Percentiles rank a stretch among this genome's conserved stretches.
These are phyloP conservation scores for Acacia acuminata DNA, from an alignment of 306 rosid genomes.

Conservation along the genomic window DNA sequence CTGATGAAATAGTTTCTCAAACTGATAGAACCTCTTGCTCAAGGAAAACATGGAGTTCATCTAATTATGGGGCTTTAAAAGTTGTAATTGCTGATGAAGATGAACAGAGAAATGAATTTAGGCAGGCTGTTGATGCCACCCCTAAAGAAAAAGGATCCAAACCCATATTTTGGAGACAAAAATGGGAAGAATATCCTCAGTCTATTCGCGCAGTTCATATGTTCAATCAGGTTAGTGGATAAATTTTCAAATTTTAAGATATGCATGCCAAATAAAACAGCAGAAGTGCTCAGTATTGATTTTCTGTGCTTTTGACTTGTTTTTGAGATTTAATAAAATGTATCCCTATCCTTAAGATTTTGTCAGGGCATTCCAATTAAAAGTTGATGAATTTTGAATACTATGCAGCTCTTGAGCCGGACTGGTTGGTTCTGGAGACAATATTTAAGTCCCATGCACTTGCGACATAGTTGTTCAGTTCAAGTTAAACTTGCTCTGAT, in stretches of 20 bases:
- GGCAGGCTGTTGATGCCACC: constrained; percentile 47
- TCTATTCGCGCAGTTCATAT: constrained; percentile 51
- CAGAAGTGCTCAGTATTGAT: not conserved
- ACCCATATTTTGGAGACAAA: constrained; percentile 70
- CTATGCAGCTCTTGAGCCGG: constrained; percentile 55
- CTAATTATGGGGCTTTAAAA: constrained; percentile 61
- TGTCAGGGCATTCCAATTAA: not conserved
- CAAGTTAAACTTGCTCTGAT: constrained; percentile 75
- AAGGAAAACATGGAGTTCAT: constrained; percentile 68
- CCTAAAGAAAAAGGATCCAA: constrained; percentile 84
- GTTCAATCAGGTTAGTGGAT: constrained; percentile 68
- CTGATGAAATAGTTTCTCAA: constrained; percentile 69
- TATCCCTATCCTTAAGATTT: constrained; percentile 1
- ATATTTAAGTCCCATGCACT: constrained; percentile 47
- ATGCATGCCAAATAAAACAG: constrained; percentile 11
- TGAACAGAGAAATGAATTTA: constrained; percentile 44
- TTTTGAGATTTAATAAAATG: not conserved
- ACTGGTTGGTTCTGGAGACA: constrained; percentile 55
- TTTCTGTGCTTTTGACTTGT: constrained; percentile 7
- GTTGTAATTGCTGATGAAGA: constrained; percentile 67
- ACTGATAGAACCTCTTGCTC: constrained; percentile 63
- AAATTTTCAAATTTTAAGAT: constrained; percentile 12
- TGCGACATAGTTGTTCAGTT: constrained; percentile 62
- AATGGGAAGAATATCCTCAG: constrained; percentile 58
- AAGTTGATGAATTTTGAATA: constrained; percentile 20